These are phyloP conservation scores for Heterococcus sp. DNA, from an alignment of 108 stramenopile genomes.

Conservation along the genomic window DNA sequence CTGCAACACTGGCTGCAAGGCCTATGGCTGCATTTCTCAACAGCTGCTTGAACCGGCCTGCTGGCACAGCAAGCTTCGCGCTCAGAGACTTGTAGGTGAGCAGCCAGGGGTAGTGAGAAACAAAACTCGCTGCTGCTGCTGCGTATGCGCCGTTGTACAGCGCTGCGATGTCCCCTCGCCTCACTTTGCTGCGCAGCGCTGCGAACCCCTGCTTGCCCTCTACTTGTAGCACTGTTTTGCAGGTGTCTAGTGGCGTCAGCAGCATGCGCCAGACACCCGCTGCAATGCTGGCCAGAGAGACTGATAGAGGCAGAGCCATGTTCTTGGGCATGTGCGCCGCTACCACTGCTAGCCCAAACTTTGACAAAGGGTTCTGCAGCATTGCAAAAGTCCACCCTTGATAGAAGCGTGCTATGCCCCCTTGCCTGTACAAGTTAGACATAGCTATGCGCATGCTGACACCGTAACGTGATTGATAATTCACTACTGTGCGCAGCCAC, in stretches of 20 bases:
- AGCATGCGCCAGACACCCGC: slow-evolving; percentile 82
- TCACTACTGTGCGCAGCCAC: slow-evolving; percentile 95
- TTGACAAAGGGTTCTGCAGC: slow-evolving; percentile 77
- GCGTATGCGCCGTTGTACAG: slow-evolving; percentile 51
- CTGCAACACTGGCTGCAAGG: slow-evolving; percentile 39
- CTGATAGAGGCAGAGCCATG: no score
- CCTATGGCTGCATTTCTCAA: slow-evolving; percentile 10
- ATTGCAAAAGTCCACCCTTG: slow-evolving; percentile 81
- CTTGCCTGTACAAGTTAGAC: slow-evolving; percentile 75
- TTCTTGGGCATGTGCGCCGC: no score
- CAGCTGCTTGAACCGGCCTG: slow-evolving; percentile 7
- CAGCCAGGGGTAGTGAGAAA: slow-evolving; percentile 54
- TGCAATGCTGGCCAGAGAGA: no score
- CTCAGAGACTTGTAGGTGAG: slow-evolving; percentile 51
- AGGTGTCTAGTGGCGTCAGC: slow-evolving; percentile 88
- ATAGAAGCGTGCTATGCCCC: slow-evolving; percentile 87
- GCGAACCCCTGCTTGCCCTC: slow-evolving; percentile 59
- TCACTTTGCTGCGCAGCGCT: slow-evolving; percentile 7
- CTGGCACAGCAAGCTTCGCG: slow-evolving; percentile 15
- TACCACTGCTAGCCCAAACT: slow-evolving; percentile 68
- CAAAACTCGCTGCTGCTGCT: slow-evolving; percentile 46
- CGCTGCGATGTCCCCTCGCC: slow-evolving; percentile 12
- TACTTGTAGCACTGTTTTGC: slow-evolving; percentile 88
- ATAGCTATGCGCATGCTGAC: no score
- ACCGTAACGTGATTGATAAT: slow-evolving; percentile 92